Evolutionary conservation across 164 flowering plant genomes (phyloP), one percentile per base, ranked within the genome.

Genomic region (Umbilicus rupestris): DNA sequence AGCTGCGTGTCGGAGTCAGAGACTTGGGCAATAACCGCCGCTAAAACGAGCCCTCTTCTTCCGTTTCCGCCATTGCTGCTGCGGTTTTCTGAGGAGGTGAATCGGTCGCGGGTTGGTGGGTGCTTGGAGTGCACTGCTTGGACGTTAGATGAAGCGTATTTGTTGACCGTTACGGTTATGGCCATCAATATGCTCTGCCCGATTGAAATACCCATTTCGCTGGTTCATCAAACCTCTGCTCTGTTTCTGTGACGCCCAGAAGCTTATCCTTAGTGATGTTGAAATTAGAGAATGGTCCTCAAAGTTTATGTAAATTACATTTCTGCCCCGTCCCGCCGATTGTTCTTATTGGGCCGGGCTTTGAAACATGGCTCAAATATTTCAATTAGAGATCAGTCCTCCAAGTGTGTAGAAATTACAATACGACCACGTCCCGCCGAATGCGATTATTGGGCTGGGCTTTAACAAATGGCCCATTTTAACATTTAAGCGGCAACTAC

Each of bases 11-110:
- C 64, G 47, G 92, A 81, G 66, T 82, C 83, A 24, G 46, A 29
- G 49, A 68, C 66, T 67, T 69, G 74, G 19, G 76, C 39, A 57
- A 76, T 71, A 39, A 65, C 70, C 14, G 78, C 29, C 7, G 85
- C 76, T 39, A 85, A 63, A 41, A 85, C 74, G 11, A 83, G 63
- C 7, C 78, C 79, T 78, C 89, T 77, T 52, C 87, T 79, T 74
- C 87, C 82, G 2, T 68, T 7, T 30, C 64, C 78, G 11, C 33
- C 14, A 58, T 11, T 35, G 15, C 29, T 31, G 4, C 65, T 37
- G 44, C n/a, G n/a, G n/a, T n/a, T n/a, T n/a, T n/a, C n/a, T n/a
- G n/a, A n/a, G n/a, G n/a, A n/a, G n/a, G n/a, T n/a, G n/a, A n/a
- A n/a, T n/a, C n/a, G n/a, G n/a, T 47, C 55, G n/a, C 24, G n/a